Base-by-base conservation (phyloP, 768 basidiomycete genomes). In the Paxillus rubicundulus region DNA sequence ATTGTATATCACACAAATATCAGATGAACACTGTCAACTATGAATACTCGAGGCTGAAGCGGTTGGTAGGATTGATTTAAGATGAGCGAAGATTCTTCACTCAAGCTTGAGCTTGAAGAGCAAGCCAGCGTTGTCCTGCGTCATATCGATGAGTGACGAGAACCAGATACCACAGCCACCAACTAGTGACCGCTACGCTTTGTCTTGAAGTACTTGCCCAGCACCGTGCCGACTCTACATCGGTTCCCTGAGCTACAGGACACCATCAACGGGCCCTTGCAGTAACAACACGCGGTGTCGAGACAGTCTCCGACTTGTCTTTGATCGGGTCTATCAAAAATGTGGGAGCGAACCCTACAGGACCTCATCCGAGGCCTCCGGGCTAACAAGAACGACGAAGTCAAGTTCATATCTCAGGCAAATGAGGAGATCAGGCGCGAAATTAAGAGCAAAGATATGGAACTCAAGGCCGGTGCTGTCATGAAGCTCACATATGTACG, bases 281-380 rank as follows among this genome's bases (percentile, higher is more conserved):
- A 44, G 5, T 45, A 18, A 21, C 10, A 12, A 28, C 24, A 6
- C 5, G 36, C 27, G 27, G 17, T n/a, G n/a, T 39, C n/a, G 47
- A 45, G 32, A 14, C n/a, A 24, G 5, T 9, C 34, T 30, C 40
- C 21, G 27, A 39, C 32, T 34, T 16, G 42, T 28, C 47, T 7
- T 48, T 51, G 43, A 45, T 40, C 44, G 16, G 18, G 33, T 33
- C 32, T 27, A 37, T 17, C 21, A 37, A 54, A 41, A 20, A 98
- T 97, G 95, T 97, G 93, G 90, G 95, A 98, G 77, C 82, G 94
- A 49, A 96, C 93, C 6, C 80, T 98, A 9, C 91, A 96, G 65
- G 94, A 96, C 72, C 87, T 97, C 63, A 92, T 97, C 65, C 83
- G 96, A 60, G 97, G 95, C 42, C 79, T 99, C 55, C 86, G 97